Base-by-base conservation (phyloP, 352 stramenopile species). In the Pythium guiyangense region DNA sequence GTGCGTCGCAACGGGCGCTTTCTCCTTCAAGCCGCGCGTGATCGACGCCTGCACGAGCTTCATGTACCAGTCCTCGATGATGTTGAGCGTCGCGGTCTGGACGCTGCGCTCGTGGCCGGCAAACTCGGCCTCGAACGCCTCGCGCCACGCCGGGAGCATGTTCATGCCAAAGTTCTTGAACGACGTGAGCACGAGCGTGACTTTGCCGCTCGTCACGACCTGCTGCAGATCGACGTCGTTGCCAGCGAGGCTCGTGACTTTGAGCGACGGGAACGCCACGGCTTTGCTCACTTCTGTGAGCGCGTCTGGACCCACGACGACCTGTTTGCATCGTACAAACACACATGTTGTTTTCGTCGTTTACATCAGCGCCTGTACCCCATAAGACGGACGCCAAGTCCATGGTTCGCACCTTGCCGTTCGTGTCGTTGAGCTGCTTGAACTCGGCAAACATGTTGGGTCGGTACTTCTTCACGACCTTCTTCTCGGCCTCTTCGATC, bases 61-160 rank as follows among this genome's bases (percentile, higher is more conserved):
- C 75, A 92, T 90, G 71, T 94, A 94, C 85, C 85, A 94, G 57
- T 94, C 85, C 56, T 94, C 85, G 22, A 94, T 89, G 63, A 94
- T 84, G 57, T 90, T 92, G 52, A 94, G 69, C 56, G 77, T 81
- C 25, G 88, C 49, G 3, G 83, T 75, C 63, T 91, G 83, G 48
- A 89, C 72, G 27, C 69, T 43, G 31, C 4, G 10, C n/a, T 8
- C 26, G 14, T 57, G 49, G 15, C 66, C 50, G 20, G 42, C 64
- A 56, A 91, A 82, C 26, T 71, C 67, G 1, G 68, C 54, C n/a
- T 73, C 43, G 57, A 93, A 94, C 12, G 77, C 69, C 12, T 91
- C 67, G 31, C 76, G 71, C 85, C 85, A 94, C 29, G 75, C 79
- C 42, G 79, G 71, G n/a, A 92, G 63, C 79, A 90, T 90, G 57